A percentile compares a stretch with the other conserved stretches of the same genome.
phyloP scores from a whole-genome alignment of 2,329 filamentous ascomycete species.

The Knufia petricola region DNA sequence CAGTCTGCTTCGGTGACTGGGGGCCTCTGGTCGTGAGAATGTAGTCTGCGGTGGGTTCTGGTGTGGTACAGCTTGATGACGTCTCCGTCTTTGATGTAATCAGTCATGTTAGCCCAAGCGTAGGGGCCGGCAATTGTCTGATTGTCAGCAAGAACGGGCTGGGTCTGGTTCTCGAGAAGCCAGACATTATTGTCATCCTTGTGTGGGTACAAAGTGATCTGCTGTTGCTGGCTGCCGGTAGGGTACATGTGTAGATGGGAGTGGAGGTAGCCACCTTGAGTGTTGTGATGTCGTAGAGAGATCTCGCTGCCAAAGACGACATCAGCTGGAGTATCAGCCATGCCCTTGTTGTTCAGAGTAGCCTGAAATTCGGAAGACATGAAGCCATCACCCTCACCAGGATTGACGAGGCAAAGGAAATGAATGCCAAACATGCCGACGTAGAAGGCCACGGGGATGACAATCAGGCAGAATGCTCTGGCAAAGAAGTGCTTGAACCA shows the following conservation, averaged over 20 bases:
- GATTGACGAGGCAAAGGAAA: constrained; percentile 86
- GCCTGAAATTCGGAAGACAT: constrained; percentile 99
- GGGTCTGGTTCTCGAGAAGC: constrained; percentile 90
- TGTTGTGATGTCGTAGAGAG: constrained; percentile 85
- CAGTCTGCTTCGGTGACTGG: constrained; percentile 80
- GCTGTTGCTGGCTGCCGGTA: constrained; percentile 93
- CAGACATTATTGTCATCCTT: constrained; percentile 98
- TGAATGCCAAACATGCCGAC: constrained; percentile 96
- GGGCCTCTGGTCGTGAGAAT: constrained; percentile 88
- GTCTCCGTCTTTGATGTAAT: constrained; percentile 67
- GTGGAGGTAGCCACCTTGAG: constrained; percentile 93
- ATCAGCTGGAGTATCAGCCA: constrained; percentile 90
- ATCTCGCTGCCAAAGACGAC: constrained; percentile 82
- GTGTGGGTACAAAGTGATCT: constrained; percentile 95
- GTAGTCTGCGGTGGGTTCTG: constrained; percentile 75
- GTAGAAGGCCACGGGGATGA: constrained; percentile 84
- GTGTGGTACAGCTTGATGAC: constrained; percentile 75
- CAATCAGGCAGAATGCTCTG: constrained; percentile 78
- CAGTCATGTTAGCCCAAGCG: constrained; percentile 68
- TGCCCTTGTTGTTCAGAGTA: constrained; percentile 89
- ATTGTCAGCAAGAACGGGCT: constrained; percentile 61
- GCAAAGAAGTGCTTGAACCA: constrained; percentile 94
- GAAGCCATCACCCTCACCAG: constrained; percentile 94
- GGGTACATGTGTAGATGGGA: constrained; percentile 98
- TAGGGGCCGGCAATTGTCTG: constrained; percentile 70